These are phyloP conservation scores for Salix dunnii DNA, from an alignment of 345 rosid genomes.

Conservation along the genomic window DNA sequence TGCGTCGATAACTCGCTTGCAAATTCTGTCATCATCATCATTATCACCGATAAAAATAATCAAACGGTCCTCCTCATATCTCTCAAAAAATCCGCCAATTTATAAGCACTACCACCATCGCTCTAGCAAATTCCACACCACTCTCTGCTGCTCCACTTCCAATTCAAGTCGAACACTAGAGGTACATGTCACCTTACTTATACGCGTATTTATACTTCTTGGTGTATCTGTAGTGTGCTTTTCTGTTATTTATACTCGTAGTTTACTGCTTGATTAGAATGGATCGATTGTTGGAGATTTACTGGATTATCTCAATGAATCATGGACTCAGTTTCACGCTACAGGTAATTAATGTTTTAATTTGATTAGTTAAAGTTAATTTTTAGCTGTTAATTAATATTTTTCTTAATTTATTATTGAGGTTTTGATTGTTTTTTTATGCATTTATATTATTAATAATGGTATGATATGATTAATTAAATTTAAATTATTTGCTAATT, in stretches of 20 bases:
- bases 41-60: no score
- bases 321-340: conserved; percentile 95
- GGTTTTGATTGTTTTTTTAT: not conserved
- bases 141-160: conserved; percentile 32
- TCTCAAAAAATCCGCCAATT: conserved; percentile 9
- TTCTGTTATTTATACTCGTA: no score
- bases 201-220: not conserved
- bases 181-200: conserved; percentile 11
- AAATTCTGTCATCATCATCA: no score
- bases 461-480: no score
- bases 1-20: no score
- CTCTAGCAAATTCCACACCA: conserved; percentile 30
- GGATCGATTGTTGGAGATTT: conserved; percentile 58
- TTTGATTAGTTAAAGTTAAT: not conserved
- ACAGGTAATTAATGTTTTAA: conserved; percentile 40
- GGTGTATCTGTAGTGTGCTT: not conserved
- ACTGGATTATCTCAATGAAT: conserved; percentile 79
- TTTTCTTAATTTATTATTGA: not conserved
- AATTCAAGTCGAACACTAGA: not conserved
- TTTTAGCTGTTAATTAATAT: not conserved
- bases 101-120: conserved; percentile 11
- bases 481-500: no score
- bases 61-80: no score
- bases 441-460: not conserved
- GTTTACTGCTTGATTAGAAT: not conserved